A percentile compares a stretch with the other conserved stretches of the same genome.
These are phyloP conservation scores for Hemisphaericaspora nanyangensis DNA, from an alignment of 805 yeast genomes.

Conservation along the genomic window DNA sequence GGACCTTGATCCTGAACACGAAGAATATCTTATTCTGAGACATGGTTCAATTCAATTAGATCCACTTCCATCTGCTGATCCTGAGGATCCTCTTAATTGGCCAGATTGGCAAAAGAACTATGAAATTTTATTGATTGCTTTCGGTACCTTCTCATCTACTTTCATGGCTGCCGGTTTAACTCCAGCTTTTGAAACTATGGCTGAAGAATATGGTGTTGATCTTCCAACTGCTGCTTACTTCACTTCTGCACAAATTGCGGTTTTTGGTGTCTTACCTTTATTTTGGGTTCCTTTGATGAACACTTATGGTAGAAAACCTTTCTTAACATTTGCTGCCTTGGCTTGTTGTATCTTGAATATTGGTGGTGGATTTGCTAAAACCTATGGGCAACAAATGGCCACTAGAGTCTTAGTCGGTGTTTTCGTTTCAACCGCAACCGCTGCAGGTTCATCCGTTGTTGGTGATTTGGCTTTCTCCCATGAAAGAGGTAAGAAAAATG, in stretches of 20 bases:
- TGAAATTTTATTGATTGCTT: constrained; percentile 12
- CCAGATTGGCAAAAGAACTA: constrained; percentile 9
- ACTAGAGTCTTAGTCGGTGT: constrained; percentile 11
- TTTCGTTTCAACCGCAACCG: constrained; percentile 10
- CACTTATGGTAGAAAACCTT: constrained; percentile 10
- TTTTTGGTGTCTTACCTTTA: constrained; percentile 13
- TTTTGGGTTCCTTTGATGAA: constrained; percentile 16
- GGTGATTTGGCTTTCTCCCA: constrained; percentile 12
- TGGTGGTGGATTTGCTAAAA: constrained; percentile 11
- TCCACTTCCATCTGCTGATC: constrained; percentile 12
- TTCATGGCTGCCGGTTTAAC: constrained; percentile 17
- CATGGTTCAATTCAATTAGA: constrained; percentile 14
- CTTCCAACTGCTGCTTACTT: constrained; percentile 12
- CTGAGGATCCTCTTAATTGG: constrained; percentile 16
- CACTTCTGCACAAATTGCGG: constrained; percentile 13
- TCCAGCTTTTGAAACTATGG: constrained; percentile 12
- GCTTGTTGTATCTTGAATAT: constrained; percentile 10
- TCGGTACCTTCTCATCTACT: constrained; percentile 13
- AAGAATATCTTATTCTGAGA: constrained; percentile 9
- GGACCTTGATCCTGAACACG: constrained; percentile 4
- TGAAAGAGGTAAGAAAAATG: constrained; percentile 13
- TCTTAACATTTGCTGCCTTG: constrained; percentile 10
- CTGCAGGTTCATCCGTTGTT: constrained; percentile 14
- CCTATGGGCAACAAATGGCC: constrained; percentile 12
- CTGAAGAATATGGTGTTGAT: constrained; percentile 6